Evolutionary conservation across 1,284 basidiomycete species (phyloP).

Genomic region (Phellinidium pouzarii): DNA sequence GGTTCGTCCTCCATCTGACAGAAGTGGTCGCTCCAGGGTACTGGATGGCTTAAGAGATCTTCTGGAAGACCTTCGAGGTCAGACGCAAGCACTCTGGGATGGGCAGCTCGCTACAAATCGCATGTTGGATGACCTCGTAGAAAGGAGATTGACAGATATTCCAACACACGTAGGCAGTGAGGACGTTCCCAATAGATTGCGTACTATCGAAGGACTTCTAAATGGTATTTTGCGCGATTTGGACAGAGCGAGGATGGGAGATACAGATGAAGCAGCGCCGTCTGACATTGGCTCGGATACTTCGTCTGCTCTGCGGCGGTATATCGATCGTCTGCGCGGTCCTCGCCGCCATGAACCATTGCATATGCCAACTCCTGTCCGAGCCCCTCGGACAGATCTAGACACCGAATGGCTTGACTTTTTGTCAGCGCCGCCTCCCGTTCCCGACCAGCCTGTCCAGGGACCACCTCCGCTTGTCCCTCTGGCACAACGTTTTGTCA

Average conservation of each 20-base stretch:
- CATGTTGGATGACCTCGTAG: constrained; percentile 38
- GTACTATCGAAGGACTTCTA: constrained; percentile 39
- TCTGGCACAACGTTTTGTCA: constrained; percentile 8
- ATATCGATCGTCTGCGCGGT: constrained; percentile 17
- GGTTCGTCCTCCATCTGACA: constrained; percentile 14
- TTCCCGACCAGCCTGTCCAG: constrained; percentile 16
- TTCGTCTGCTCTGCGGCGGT: constrained; percentile 14
- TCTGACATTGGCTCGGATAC: constrained; percentile 19
- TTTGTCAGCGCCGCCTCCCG: constrained; percentile 12
- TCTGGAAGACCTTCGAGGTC: constrained; percentile 44
- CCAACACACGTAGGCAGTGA: constrained; percentile 25
- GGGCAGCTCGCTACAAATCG: constrained; percentile 52
- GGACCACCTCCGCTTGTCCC: constrained; percentile 17
- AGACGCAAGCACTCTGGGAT: constrained; percentile 46
- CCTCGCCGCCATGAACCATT: constrained; percentile 9
- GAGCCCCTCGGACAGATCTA: constrained; percentile 9
- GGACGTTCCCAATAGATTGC: constrained; percentile 33
- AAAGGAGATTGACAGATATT: constrained; percentile 17
- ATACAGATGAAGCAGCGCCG: constrained; percentile 9
- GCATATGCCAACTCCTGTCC: constrained; percentile 18
- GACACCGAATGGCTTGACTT: constrained; percentile 18
- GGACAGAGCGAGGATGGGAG: neutral
- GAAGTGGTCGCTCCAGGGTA: constrained; percentile 7
- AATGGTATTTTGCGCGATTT: constrained; percentile 23
- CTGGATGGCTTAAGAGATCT: constrained; percentile 26